Evolutionary conservation across 495 filamentous ascomycete species (phyloP).

Genomic region (Penicillium coffeae): DNA sequence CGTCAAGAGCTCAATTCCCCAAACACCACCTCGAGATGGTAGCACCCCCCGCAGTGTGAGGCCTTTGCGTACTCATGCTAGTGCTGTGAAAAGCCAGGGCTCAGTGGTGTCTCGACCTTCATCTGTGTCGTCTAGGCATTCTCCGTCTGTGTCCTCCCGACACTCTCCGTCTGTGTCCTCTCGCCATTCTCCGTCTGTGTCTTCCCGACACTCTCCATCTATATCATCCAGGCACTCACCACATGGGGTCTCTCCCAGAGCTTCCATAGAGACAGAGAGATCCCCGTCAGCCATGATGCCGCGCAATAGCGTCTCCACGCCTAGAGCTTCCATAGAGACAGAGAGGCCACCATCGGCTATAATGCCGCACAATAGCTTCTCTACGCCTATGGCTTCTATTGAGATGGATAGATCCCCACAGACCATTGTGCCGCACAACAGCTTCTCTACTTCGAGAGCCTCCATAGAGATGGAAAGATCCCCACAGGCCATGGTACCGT

Average conservation of each 20-base stretch:
- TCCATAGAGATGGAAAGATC: constrained; percentile 22
- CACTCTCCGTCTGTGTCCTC: constrained; percentile 8
- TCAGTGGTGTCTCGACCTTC: constrained; percentile 28
- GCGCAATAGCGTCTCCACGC: constrained; percentile 22
- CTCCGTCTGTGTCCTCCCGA: constrained; percentile 15
- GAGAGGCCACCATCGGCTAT: constrained; percentile 33
- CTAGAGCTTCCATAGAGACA: constrained; percentile 22
- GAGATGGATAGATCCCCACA: constrained; percentile 31
- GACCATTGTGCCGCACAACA: constrained; percentile 24
- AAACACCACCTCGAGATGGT: constrained; percentile 45
- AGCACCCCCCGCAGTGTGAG: constrained; percentile 32
- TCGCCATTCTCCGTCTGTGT: constrained; percentile 26
- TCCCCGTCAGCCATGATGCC: constrained; percentile 32
- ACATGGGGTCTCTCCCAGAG: constrained; percentile 20
- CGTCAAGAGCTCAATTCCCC: constrained; percentile 40
- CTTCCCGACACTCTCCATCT: constrained; percentile 12
- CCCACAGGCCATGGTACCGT: constrained; percentile 31
- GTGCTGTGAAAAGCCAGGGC: constrained; percentile 34
- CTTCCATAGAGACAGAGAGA: constrained; percentile 22
- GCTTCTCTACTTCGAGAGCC: constrained; percentile 25
- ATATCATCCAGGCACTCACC: constrained; percentile 1
- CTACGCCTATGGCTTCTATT: constrained; percentile 25
- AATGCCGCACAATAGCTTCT: constrained; percentile 21
- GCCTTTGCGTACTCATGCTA: constrained; percentile 39
- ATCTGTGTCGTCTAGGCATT: constrained; percentile 12